Evolutionary conservation across 305 asterid species (phyloP).

Genomic region (Solanum hybrid): DNA sequence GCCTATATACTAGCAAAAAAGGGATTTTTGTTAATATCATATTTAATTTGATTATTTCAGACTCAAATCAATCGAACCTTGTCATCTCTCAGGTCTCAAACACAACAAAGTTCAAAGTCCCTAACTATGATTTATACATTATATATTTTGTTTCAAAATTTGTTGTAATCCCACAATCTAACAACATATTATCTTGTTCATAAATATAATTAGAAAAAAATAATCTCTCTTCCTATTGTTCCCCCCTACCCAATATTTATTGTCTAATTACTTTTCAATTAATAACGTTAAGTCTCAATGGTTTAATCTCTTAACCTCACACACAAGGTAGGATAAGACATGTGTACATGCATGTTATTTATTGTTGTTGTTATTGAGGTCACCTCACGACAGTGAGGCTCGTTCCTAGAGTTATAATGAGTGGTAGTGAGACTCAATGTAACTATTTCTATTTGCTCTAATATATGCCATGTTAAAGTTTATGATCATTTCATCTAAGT

Average conservation of each 20-base stretch:
- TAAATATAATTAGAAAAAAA: no score
- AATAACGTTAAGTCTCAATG: no score
- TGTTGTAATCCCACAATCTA: background rate
- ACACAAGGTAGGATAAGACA: background rate
- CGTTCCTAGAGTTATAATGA: no score
- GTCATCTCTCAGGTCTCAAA: background rate
- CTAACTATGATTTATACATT: background rate
- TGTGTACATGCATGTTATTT: background rate
- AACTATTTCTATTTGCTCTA: background rate
- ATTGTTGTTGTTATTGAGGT: no score
- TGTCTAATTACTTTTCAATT: no score
- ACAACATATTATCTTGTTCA: background rate
- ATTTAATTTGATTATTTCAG: background rate
- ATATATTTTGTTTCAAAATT: background rate
- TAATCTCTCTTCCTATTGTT: background rate
- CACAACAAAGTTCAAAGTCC: background rate
- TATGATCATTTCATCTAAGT: no score
- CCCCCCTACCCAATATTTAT: background rate
- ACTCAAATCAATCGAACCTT: no score
- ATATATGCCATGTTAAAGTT: no score
- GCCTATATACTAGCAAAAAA: no score
- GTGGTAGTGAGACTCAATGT: fast-evolving
- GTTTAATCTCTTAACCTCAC: no score
- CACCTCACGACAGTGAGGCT: no score
- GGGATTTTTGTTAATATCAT: no score